These are phyloP conservation scores for Bauhinia variegata DNA, from an alignment of 306 rosid species.

Conservation along the genomic window DNA sequence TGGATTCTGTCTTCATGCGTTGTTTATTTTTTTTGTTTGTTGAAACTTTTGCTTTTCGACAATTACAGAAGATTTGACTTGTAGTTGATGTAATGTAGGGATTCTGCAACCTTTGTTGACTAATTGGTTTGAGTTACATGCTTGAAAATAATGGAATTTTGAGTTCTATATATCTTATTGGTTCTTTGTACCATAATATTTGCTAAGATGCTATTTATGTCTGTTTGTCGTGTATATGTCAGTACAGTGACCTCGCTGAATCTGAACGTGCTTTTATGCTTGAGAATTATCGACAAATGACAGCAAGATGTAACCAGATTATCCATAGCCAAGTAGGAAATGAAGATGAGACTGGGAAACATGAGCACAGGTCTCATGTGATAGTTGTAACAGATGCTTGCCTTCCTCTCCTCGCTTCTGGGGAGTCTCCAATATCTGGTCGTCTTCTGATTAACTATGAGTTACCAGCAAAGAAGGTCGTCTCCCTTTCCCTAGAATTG, in stretches of 20 bases:
- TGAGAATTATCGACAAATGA: slow-evolving; percentile 66
- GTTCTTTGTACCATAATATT: background rate
- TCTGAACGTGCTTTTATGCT: slow-evolving; percentile 63
- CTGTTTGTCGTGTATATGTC: slow-evolving; percentile 33
- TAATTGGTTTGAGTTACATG: background rate
- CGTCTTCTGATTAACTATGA: slow-evolving; percentile 83
- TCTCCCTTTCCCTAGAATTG: background rate
- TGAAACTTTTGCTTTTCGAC: background rate
- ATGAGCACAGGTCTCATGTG: slow-evolving; percentile 70
- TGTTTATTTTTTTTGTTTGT: background rate
- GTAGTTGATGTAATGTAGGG: background rate
- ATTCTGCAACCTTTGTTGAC: slow-evolving; percentile 1
- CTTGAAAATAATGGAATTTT: slow-evolving; percentile 6
- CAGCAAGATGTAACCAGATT: slow-evolving; percentile 58
- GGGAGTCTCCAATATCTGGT: slow-evolving; percentile 69
- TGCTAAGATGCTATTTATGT: slow-evolving; percentile 18
- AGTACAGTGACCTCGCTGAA: slow-evolving; percentile 94
- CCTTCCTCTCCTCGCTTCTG: slow-evolving; percentile 81
- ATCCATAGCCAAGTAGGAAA: slow-evolving; percentile 47
- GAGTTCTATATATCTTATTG: background rate
- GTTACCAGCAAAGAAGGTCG: slow-evolving; percentile 79
- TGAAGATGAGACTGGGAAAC: slow-evolving; percentile 53
- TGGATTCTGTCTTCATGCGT: background rate
- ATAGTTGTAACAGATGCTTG: slow-evolving; percentile 85
- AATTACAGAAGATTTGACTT: background rate